Percentiles rank a stretch among this genome's conserved stretches.
Evolutionary conservation across 108 stramenopile species (phyloP).

Genomic region (Nannochloropsis gaditana): DNA sequence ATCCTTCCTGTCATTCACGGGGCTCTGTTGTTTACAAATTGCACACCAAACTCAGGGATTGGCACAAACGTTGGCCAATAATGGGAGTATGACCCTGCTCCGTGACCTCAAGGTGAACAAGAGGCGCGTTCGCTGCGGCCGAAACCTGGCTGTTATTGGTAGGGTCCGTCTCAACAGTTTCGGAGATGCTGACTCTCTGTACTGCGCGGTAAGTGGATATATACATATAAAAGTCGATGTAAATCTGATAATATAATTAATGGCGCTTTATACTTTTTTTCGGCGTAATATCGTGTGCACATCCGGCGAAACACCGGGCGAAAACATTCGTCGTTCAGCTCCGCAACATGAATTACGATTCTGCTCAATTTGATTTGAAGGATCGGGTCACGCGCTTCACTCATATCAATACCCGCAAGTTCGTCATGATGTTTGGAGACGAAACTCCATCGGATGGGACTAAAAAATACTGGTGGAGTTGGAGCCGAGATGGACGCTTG

Average conservation of each 20-base stretch:
- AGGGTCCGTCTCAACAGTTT: neutral
- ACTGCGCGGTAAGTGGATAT: neutral
- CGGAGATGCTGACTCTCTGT: neutral
- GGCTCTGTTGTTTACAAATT: no score
- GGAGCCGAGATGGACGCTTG: neutral
- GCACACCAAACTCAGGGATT: no score
- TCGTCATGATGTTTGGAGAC: neutral
- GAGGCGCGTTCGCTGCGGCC: neutral
- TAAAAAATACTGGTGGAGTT: neutral
- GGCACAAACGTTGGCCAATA: neutral
- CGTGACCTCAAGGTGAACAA: neutral
- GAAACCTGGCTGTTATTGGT: neutral
- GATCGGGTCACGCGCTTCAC: neutral
- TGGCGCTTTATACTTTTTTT: no score
- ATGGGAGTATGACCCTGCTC: neutral
- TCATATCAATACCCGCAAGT: neutral
- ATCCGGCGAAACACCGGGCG: no score
- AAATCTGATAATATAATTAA: no score
- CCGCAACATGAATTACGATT: neutral
- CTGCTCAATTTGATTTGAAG: neutral
- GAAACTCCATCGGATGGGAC: neutral
- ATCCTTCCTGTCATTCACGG: no score
- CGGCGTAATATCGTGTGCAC: no score
- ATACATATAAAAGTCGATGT: no score
- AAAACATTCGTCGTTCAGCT: no score